Percentiles rank a stretch among this genome's conserved stretches.
These are phyloP conservation scores for Zymoseptoria tritici DNA, from an alignment of 2,329 filamentous ascomycete genomes.

Conservation along the genomic window DNA sequence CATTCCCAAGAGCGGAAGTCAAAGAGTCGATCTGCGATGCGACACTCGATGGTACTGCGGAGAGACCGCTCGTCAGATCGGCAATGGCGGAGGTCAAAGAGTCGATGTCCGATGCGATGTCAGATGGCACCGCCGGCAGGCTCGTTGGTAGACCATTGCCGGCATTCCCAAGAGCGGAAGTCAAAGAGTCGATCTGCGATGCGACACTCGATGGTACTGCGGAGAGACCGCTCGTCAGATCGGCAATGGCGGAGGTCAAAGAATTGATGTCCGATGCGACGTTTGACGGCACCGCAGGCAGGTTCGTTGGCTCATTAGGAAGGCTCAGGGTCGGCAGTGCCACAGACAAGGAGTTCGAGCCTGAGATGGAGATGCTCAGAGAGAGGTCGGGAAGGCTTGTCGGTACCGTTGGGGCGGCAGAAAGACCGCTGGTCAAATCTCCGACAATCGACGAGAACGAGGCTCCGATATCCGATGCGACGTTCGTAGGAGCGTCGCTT, in stretches of 20 bases:
- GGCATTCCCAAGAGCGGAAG: background rate
- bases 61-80: background rate
- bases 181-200: background rate
- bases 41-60: background rate
- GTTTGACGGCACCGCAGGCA: background rate
- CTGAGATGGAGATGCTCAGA: no score
- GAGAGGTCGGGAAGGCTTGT: no score
- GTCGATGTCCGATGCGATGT: background rate
- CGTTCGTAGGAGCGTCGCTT: background rate
- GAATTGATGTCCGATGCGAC: background rate
- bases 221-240: background rate
- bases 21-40: background rate
- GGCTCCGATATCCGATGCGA: background rate
- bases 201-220: background rate
- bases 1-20: background rate
- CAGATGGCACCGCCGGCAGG: background rate
- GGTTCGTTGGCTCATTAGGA: no score
- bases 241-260: background rate
- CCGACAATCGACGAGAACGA: background rate
- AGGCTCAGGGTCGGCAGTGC: no score
- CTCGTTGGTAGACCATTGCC: background rate
- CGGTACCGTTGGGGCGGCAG: no score
- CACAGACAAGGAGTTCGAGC: no score
- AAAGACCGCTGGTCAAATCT: background rate
- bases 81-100: background rate